Evolutionary conservation across 2,329 filamentous ascomycete species (phyloP).

Genomic region (Diaporthe velutina): DNA sequence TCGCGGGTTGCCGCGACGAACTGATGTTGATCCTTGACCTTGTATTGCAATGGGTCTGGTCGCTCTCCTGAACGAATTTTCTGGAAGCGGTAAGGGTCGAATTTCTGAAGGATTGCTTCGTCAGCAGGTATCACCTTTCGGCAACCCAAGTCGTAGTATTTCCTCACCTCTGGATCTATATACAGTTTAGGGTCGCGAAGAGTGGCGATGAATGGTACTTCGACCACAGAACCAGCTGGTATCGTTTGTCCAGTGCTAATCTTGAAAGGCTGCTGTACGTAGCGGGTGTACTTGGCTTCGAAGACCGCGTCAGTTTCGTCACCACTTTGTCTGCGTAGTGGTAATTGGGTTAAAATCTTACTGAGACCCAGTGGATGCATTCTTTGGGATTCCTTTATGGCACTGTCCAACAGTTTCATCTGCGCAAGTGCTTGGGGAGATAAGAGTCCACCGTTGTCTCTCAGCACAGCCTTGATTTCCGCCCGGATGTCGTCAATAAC

Average conservation of each 20-base stretch:
- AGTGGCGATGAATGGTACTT: neutral
- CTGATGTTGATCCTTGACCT: constrained; percentile 38
- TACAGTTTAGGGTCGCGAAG: neutral
- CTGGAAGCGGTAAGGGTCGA: constrained; percentile 57
- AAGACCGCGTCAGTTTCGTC: too few species aligned
- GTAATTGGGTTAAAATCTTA: neutral
- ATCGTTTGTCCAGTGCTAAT: neutral
- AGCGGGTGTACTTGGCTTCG: neutral
- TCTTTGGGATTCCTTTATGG: neutral
- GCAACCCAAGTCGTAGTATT: neutral
- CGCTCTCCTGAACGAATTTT: constrained; percentile 47
- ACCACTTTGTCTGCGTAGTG: too few species aligned
- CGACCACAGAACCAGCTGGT: neutral
- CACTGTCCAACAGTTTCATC: neutral
- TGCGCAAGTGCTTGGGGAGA: neutral
- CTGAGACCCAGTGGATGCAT: neutral
- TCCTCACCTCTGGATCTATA: neutral
- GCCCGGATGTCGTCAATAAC: neutral
- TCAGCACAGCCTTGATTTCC: neutral
- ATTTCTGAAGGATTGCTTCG: constrained; percentile 43
- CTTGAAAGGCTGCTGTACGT: neutral
- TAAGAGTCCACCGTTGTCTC: neutral
- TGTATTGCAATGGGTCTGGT: constrained; percentile 34
- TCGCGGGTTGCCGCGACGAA: constrained; percentile 40
- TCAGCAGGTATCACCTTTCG: neutral